Conservation (phyloP, 768 basidiomycete species). For the Termitomyces sp. region DNA sequence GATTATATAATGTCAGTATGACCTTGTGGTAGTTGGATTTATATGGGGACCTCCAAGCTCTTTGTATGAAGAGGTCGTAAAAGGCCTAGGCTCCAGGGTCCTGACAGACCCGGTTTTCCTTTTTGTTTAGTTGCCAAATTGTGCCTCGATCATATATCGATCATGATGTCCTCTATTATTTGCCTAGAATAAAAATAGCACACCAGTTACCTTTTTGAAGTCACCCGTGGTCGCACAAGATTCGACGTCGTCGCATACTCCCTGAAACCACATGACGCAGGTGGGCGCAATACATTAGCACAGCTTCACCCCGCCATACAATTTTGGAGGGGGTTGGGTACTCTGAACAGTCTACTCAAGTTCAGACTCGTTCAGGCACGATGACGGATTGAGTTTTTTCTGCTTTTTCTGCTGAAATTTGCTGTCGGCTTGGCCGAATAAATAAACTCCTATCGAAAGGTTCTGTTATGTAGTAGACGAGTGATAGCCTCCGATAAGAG, state of each 20-base stretch:
- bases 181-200: not conserved
- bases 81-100: not conserved
- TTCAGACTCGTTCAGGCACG: not conserved
- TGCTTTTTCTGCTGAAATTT: conserved; percentile 32
- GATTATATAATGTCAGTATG: no score
- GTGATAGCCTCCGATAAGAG: not conserved
- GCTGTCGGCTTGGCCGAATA: conserved; percentile 15
- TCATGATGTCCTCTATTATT: not conserved
- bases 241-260: not conserved
- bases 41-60: no score
- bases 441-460: conserved; percentile 12
- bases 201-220: no score
- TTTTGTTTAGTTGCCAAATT: not conserved
- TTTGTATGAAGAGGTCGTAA: no score
- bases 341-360: not conserved
- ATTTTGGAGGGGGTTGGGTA: no score
- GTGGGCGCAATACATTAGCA: not conserved
- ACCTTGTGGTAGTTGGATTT: no score
- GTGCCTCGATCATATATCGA: not conserved
- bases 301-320: no score
- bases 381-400: conserved; percentile 22
- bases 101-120: not conserved
- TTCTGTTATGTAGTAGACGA: not conserved
- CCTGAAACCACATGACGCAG: not conserved
- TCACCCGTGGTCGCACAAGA: not conserved